Base-by-base conservation (phyloP, 2,329 filamentous ascomycete species). In the Magnaporthiopsis incrustans region DNA sequence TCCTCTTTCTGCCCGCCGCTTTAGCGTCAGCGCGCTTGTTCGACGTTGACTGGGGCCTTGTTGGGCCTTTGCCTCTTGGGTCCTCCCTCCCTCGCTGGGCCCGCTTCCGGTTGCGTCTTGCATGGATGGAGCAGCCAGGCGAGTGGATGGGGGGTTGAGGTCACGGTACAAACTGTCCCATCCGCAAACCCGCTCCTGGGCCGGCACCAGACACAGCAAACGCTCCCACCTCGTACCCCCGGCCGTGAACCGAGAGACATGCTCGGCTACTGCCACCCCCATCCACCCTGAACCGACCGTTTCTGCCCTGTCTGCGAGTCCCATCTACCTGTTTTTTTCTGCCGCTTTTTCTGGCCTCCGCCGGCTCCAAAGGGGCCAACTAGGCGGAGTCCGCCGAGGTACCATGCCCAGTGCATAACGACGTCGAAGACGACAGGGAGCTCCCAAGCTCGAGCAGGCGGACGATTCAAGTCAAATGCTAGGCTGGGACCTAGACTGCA, bases 1-100 rank as follows among this genome's bases (percentile, higher is more conserved):
- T n/a, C 44, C 44, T 22, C 18, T 70, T 73, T 73, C 74, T 73
- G 68, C 69, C 67, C 65, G 38, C 64, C 68, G 64, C 63, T 65
- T 68, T 74, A 74, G 75, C 73, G 71, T 74, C 73, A 73, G 68
- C 74, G 74, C 76, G 75, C 73, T 77, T 76, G 74, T 72, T 76
- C 71, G 60, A 67, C 67, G 67, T 62, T 65, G 25, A 27, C 57
- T 58, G 57, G 44, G 44, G 44, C 22, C 44, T n/a, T 22, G 38
- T 50, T 50, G 44, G 44, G 44, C 22, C 44, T 53, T n/a, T 22
- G 44, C 11, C 4, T n/a, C 22, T 53, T 7, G 44, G 44, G 15
- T n/a, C 15, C n/a, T n/a, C 22, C 18, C 44, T 50, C 44, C 44
- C 22, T 18, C 22, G 15, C 44, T 50, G 18, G 44, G 22, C 44